phyloP scores from a whole-genome alignment of 345 rosid genomes.

The Salix koriyanagi region DNA sequence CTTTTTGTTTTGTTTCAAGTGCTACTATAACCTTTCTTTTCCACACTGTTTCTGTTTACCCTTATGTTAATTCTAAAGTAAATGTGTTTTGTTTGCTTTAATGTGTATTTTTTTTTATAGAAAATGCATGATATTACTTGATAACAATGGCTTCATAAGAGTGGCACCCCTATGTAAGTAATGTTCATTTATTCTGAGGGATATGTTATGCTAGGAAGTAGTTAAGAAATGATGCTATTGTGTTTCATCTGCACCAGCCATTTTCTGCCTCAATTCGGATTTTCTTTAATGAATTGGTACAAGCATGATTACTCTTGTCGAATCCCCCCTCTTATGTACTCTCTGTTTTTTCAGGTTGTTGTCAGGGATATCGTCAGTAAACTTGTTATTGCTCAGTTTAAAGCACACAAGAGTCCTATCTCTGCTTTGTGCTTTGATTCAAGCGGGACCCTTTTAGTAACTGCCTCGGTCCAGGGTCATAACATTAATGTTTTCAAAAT shows the following conservation, averaged over 20 bases:
- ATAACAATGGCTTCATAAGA: neutral
- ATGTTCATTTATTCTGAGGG: neutral
- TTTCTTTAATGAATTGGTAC: neutral
- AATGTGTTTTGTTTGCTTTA: neutral
- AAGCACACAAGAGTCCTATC: constrained; percentile 89
- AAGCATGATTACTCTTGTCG: neutral
- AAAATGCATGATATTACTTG: neutral
- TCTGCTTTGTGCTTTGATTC: constrained; percentile 91
- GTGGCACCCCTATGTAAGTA: neutral
- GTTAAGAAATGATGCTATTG: neutral
- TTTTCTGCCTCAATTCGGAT: neutral
- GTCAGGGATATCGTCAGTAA: constrained; percentile 71
- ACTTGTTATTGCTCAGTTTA: constrained; percentile 67
- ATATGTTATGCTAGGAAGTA: neutral
- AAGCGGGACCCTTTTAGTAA: constrained; percentile 81
- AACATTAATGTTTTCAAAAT: constrained; percentile 82
- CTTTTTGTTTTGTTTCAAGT: constrained; percentile 9
- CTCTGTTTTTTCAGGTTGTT: constrained; percentile 54
- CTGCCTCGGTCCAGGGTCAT: constrained; percentile 92
- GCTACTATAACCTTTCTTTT: neutral
- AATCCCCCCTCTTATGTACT: neutral
- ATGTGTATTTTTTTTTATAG: neutral
- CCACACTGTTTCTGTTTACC: neutral
- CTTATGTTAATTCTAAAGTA: neutral
- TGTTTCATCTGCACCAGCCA: neutral